phyloP scores from a whole-genome alignment of 1,284 basidiomycete species.

The Ustilago tritici region DNA sequence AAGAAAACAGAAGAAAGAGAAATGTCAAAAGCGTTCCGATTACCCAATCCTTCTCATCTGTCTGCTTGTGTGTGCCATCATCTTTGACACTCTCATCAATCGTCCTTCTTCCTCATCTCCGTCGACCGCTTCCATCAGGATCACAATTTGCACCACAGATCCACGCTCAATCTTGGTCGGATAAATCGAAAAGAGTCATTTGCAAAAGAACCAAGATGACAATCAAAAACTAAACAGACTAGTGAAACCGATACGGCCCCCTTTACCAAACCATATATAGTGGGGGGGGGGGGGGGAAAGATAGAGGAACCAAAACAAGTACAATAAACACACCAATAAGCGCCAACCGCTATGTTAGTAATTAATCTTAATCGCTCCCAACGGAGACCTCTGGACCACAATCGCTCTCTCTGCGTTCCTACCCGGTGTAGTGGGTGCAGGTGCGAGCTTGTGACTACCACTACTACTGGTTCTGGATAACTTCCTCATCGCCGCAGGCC shows the following conservation, averaged over 20 bases:
- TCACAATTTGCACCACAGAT: not conserved
- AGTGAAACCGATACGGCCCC: not conserved
- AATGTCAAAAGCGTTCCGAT: too few relatives aligned
- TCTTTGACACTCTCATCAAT: too few relatives aligned
- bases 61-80: too few relatives aligned
- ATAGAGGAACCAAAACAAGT: not conserved
- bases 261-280: not conserved
- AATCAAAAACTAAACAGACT: not conserved
- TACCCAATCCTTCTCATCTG: too few relatives aligned
- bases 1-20: too few relatives aligned
- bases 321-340: not conserved
- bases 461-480: slow-evolving; percentile 18
- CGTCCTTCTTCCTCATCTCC: too few relatives aligned
- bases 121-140: too few relatives aligned
- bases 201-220: slow-evolving; percentile 1
- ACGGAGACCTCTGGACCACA: slow-evolving; percentile 13
- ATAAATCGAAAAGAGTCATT: not conserved
- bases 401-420: not conserved
- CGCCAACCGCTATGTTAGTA: not conserved
- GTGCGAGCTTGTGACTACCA: slow-evolving; percentile 8
- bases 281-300: not conserved
- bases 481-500: slow-evolving; percentile 24
- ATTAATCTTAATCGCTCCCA: slow-evolving; percentile 16
- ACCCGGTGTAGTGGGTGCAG: slow-evolving; percentile 1
- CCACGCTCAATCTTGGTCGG: too few relatives aligned